A percentile compares a stretch with the other conserved stretches of the same genome.
Evolutionary conservation across 331 rosid genomes (phyloP).

Genomic region (Rosa hybrid): DNA sequence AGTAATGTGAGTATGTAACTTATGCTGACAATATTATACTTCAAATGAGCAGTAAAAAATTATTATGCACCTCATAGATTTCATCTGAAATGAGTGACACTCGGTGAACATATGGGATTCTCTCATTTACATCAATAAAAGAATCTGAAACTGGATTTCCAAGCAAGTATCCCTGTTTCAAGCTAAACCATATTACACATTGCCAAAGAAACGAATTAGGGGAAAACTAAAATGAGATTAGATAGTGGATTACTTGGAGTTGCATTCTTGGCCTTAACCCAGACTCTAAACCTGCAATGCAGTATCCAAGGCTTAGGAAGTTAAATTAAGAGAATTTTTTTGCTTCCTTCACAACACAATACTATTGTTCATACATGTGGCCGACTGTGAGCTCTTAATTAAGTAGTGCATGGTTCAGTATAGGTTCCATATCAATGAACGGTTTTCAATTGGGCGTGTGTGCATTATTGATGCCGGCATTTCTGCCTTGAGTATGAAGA

Average conservation of each 20-base stretch:
- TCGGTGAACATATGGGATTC: slow-evolving; percentile 21
- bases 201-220: background rate
- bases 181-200: background rate
- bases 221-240: background rate
- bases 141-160: slow-evolving; percentile 22
- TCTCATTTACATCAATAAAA: background rate
- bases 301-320: background rate
- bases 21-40: background rate
- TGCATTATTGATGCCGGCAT: background rate
- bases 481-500: background rate
- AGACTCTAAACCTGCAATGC: slow-evolving; percentile 16
- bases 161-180: slow-evolving; percentile 34
- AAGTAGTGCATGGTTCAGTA: background rate
- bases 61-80: slow-evolving; percentile 23
- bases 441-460: background rate
- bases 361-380: background rate
- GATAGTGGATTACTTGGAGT: slow-evolving; percentile 26
- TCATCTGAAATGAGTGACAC: slow-evolving; percentile 29
- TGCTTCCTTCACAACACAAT: background rate
- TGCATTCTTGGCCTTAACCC: slow-evolving; percentile 25
- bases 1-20: background rate
- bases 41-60: background rate
- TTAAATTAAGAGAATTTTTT: background rate
- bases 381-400: background rate
- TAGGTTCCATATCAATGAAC: background rate